Evolutionary conservation across 1,284 basidiomycete species (phyloP), one percentile per base, ranked within the genome.

Genomic region (Pisolithus thermaeus): DNA sequence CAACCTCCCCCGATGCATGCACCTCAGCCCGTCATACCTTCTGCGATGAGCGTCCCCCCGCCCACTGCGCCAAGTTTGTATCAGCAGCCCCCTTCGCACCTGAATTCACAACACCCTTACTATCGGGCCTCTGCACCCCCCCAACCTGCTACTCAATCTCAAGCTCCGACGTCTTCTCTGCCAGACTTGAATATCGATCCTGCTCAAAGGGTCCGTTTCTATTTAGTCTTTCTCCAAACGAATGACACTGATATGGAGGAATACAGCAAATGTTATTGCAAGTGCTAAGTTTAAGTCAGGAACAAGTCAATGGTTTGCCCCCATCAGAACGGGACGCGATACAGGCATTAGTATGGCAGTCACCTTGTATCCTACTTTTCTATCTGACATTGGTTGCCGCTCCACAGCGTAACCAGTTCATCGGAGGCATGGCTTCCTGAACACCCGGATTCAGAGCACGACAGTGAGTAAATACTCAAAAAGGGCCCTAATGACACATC

Each of bases 251-350:
- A 58, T 23, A 43, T 43, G 38, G 40, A n/a, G 55, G 16, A 23
- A 14, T 50, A 22, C 61, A 92, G 89, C 76, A 79, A 25, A 90
- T 93, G 83, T 65, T 94, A 43, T 75, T 90, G 66, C 92, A 95
- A 71, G 93, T 98, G 0, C 72, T 99, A 30, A 81, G 79, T 53
- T 71, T 99, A 61, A 90, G 90, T 0, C 85, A 80, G 38, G 92
- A 92, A 45, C 93, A 98, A 69, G 90, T 99, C 61, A 85, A 84
- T 52, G 83, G 81, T 7, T 71, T 98, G 44, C 90, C 93, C 22
- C 85, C 90, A 1, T 76, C 80, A 3, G 94, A 98, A 60, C 79
- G 88, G 44, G 81, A 83, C 0, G 87, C 91, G n/a, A 91, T 98
- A 43, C 78, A 92, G 69, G 83, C 89, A 61, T 70, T 97, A 66